phyloP scores from a whole-genome alignment of 495 filamentous ascomycete species.

The Coniosporium apollinis region DNA sequence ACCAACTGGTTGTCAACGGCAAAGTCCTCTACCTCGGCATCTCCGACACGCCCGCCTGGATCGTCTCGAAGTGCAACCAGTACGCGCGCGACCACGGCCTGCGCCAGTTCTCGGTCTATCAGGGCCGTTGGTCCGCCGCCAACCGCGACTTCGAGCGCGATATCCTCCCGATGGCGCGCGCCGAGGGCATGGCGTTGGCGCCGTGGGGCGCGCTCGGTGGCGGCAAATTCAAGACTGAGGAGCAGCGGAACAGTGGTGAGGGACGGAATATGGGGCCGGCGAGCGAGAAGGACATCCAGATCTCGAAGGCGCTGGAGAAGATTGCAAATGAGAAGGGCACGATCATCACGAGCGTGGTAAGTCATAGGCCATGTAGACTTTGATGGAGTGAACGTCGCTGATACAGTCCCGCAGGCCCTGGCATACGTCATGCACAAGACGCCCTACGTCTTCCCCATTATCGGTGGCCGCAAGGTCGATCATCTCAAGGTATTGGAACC shows the following conservation, averaged over 20 bases:
- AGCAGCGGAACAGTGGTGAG: conserved; percentile 16
- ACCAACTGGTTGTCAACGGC: conserved; percentile 36
- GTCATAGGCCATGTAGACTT: neutral
- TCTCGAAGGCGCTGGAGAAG: conserved; percentile 6
- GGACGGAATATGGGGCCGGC: conserved; percentile 17
- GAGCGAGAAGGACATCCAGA: conserved; percentile 2
- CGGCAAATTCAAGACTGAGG: conserved; percentile 41
- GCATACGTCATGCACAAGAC: conserved; percentile 61
- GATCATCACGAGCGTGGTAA: conserved; percentile 7
- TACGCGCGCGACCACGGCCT: conserved; percentile 1
- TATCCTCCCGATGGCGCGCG: conserved; percentile 14
- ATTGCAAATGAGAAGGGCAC: conserved; percentile 9
- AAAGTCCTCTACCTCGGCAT: conserved; percentile 56
- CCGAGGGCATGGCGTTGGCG: conserved; percentile 48
- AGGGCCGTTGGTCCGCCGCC: conserved; percentile 14
- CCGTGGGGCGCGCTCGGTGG: conserved; percentile 45
- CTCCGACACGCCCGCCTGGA: conserved; percentile 38
- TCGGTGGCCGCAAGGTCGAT: conserved; percentile 48
- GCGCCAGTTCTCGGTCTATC: conserved; percentile 8
- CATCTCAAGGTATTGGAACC: too few relatives aligned
- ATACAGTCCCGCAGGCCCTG: conserved; percentile 15
- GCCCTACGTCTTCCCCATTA: conserved; percentile 61
- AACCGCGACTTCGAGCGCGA: conserved; percentile 17
- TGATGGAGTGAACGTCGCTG: neutral
- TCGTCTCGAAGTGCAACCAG: conserved; percentile 2